Percentiles rank a stretch among this genome's conserved stretches.
phyloP scores from a whole-genome alignment of 306 rosid species.

The Malus asiatica region DNA sequence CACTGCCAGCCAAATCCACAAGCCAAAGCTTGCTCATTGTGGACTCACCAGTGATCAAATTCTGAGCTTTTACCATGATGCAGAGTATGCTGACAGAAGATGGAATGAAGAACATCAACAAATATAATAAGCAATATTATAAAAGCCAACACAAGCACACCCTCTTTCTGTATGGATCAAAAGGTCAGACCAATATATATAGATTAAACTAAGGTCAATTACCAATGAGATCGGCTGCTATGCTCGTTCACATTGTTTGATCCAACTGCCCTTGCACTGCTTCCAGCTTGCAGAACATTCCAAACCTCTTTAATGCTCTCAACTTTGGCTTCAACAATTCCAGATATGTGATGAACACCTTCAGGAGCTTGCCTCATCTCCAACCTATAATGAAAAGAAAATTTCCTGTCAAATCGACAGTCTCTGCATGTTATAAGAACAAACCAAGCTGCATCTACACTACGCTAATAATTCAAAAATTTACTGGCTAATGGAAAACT shows the following conservation, averaged over 20 bases:
- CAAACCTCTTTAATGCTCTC: constrained; percentile 11
- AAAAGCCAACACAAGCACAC: neutral
- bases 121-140: neutral
- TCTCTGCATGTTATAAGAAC: neutral
- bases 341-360: constrained; percentile 9
- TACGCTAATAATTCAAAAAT: neutral
- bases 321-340: constrained; percentile 15
- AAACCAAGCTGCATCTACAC: neutral
- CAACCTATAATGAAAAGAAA: neutral
- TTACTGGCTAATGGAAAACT: neutral
- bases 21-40: constrained; percentile 19
- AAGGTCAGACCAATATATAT: neutral
- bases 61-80: constrained; percentile 13
- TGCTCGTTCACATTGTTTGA: constrained; percentile 14
- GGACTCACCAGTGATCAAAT: constrained; percentile 5
- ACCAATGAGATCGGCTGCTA: constrained; percentile 22
- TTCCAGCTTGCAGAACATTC: constrained; percentile 14
- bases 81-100: constrained; percentile 4
- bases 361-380: constrained; percentile 14
- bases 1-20: constrained; percentile 26
- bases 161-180: neutral
- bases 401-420: neutral
- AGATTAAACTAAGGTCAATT: neutral
- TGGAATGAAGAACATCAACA: neutral
- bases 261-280: constrained; percentile 11